These are phyloP conservation scores for Spathaspora sp. DNA, from an alignment of 805 yeast genomes.

Conservation along the genomic window DNA sequence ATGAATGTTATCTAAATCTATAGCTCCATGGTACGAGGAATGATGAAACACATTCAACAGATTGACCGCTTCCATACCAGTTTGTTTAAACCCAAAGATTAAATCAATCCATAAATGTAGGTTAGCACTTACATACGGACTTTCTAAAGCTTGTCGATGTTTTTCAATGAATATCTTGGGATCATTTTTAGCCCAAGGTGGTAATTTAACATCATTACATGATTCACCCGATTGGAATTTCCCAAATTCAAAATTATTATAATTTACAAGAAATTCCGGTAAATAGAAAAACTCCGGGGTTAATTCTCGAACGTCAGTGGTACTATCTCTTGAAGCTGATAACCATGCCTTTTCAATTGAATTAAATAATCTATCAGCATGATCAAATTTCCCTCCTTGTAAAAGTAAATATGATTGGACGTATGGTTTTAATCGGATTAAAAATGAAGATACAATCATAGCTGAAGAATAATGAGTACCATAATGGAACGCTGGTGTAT, in stretches of 20 bases:
- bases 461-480: constrained; percentile 94
- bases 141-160: constrained; percentile 80
- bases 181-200: constrained; percentile 82
- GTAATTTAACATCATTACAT: constrained; percentile 63
- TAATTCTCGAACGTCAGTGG: constrained; percentile 84
- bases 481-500: constrained; percentile 78
- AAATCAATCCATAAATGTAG: constrained; percentile 84
- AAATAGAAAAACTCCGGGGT: constrained; percentile 83
- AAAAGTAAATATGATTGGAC: constrained; percentile 72
- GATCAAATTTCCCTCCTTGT: constrained; percentile 89
- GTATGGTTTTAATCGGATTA: constrained; percentile 76
- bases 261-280: constrained; percentile 72
- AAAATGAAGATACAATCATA: constrained; percentile 82
- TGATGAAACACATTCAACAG: constrained; percentile 79
- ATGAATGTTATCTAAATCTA: constrained; percentile 66
- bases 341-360: constrained; percentile 77
- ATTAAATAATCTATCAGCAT: constrained; percentile 76
- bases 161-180: constrained; percentile 69
- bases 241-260: constrained; percentile 70
- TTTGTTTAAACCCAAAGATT: constrained; percentile 77
- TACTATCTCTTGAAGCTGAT: constrained; percentile 73
- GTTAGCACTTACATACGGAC: constrained; percentile 72
- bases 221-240: constrained; percentile 56
- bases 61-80: constrained; percentile 63
- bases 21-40: constrained; percentile 80